Base-by-base conservation (phyloP, 179 eudicot species). In the Amaranthus tricolor region DNA sequence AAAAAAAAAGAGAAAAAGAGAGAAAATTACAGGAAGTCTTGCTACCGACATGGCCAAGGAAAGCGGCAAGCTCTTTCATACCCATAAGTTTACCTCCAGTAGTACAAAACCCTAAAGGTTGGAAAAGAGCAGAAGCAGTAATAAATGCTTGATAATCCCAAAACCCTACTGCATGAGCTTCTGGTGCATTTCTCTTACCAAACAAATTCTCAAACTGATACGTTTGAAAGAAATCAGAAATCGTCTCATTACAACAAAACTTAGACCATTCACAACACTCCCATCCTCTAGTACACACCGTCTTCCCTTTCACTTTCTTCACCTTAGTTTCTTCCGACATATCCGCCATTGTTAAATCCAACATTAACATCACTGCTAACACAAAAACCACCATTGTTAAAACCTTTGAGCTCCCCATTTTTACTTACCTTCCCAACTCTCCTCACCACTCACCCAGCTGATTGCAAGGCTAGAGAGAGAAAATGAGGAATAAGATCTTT, bases 151-250 rank as follows among this genome's bases (percentile, higher is more conserved):
- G 82, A 56, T 88, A 93, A 71, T 89, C 95, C 95, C 93, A 93
- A 68, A 91, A 93, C 6, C 95, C 95, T 6, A 82, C 90, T 7
- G 98, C 98, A 11, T 91, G 90, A 19, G 98, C 97, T 24, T 76
- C 82, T 0, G 97, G 98, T 0, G 88, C 2, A 60, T 91, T 93
- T 79, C 98, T 84, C 74, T 89, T 88, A 1, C 89, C 45, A 77
- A 91, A 93, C 15, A 91, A 78, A 44, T 91, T 68, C 89, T 93
- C 98, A 77, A 93, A 93, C 43, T 93, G 93, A 62, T 93, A 89
- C 0, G 72, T 58, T 65, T 89, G 89, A 45, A 93, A 91, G 67
- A 59, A 89, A 70, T 93, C 93, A 0, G 98, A 85, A 9, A 93
- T 91, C 3, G 97, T 93, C 20, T 76, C 62, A 73, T 91, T 91